phyloP scores from a whole-genome alignment of 164 flowering plant species.

The Annona cherimola region DNA sequence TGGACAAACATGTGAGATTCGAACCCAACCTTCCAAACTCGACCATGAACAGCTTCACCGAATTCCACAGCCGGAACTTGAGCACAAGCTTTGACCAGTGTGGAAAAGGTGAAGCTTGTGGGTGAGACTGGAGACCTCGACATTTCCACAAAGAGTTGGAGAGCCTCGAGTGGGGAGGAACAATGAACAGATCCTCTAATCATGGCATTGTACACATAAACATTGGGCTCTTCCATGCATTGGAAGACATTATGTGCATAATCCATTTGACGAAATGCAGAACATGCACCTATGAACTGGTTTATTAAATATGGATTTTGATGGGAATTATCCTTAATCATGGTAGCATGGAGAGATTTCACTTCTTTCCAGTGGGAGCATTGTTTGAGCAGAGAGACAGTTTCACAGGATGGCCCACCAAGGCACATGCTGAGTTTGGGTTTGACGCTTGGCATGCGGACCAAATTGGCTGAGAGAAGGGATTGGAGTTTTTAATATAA shows the following conservation, averaged over 20 bases:
- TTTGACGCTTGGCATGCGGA: no score
- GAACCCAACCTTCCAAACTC: conserved; percentile 59
- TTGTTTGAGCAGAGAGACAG: conserved; percentile 23
- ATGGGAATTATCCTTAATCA: conserved; percentile 40
- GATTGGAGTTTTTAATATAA: no score
- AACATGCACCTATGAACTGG: conserved; percentile 56
- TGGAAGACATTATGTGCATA: conserved; percentile 42
- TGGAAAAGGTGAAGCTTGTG: conserved; percentile 59
- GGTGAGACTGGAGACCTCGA: conserved; percentile 34
- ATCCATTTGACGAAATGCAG: conserved; percentile 29
- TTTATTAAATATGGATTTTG: conserved; percentile 54
- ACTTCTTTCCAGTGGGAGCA: conserved; percentile 33
- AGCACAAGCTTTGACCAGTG: conserved; percentile 59
- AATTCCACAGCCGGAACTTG: conserved; percentile 16
- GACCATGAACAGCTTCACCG: conserved; percentile 58
- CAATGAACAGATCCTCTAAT: conserved; percentile 45
- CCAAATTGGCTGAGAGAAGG: no score
- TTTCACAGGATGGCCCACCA: no score
- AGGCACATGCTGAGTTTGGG: no score
- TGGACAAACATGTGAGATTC: conserved; percentile 48
- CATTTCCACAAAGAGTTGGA: conserved; percentile 39
- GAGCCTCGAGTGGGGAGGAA: conserved; percentile 31
- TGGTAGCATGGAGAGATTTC: conserved; percentile 36
- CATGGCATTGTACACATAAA: conserved; percentile 69
- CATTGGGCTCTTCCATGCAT: conserved; percentile 54